These are phyloP conservation scores for Backusella morwellensis DNA, from an alignment of 192 early-diverging fungal species.

Conservation along the genomic window DNA sequence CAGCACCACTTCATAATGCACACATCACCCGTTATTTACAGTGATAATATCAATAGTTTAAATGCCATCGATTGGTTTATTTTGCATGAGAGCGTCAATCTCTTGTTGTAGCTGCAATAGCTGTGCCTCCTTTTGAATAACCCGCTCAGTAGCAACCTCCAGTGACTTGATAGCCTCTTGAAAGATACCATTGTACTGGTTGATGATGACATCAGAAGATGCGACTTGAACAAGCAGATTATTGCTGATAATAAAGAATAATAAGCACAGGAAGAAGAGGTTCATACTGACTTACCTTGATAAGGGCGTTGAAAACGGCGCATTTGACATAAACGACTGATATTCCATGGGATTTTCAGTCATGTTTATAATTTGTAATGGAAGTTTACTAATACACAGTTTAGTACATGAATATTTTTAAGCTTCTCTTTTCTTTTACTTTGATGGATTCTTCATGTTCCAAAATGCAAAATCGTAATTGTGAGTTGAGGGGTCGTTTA, in stretches of 20 bases:
- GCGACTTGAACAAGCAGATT: neutral
- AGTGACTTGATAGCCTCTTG: neutral
- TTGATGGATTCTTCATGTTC: neutral
- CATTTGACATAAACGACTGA: neutral
- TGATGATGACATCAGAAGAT: neutral
- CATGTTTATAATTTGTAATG: constrained; percentile 2
- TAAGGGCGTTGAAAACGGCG: neutral
- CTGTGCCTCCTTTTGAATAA: neutral
- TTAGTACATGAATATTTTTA: neutral
- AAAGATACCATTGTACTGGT: neutral
- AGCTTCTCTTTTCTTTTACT: neutral
- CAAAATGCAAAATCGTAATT: neutral
- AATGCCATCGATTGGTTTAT: neutral
- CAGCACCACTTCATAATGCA: too few relatives aligned
- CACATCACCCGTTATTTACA: too few relatives aligned
- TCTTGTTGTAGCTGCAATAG: neutral
- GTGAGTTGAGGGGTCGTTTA: neutral
- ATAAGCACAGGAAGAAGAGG: neutral
- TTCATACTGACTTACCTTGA: neutral
- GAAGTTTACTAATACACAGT: neutral
- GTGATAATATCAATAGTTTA: neutral
- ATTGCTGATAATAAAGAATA: neutral
- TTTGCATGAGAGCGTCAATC: neutral
- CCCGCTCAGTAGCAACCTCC: neutral
- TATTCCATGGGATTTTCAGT: neutral